phyloP scores from a whole-genome alignment of 2,329 filamentous ascomycete species.

The Xylariaceae sp. region DNA sequence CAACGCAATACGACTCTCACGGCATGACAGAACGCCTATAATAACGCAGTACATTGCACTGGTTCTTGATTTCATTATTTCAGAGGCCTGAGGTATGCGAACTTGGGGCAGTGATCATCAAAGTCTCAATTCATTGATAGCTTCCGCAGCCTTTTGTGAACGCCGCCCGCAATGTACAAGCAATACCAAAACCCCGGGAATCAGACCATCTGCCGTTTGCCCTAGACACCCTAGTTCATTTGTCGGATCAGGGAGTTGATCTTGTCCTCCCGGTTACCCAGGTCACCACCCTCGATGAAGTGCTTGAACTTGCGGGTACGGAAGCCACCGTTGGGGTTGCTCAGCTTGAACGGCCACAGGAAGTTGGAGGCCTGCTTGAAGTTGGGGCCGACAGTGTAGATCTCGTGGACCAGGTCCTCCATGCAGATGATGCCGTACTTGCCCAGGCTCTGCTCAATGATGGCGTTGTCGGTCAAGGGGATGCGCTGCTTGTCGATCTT shows the following conservation, averaged over 20 bases:
- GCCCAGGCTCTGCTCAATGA: constrained; percentile 94
- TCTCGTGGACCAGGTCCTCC: constrained; percentile 99
- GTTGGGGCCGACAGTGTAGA: constrained; percentile 97
- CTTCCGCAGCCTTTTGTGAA: constrained; percentile 26
- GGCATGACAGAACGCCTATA: no score
- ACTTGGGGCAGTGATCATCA: constrained; percentile 25
- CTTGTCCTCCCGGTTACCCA: constrained; percentile 97
- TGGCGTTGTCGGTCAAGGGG: constrained; percentile 92
- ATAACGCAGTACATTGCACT: no score
- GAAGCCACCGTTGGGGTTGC: constrained; percentile 97
- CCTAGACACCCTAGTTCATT: constrained; percentile 72
- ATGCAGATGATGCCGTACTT: constrained; percentile 99
- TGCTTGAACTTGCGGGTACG: constrained; percentile 96
- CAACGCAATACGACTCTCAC: no score
- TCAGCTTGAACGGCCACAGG: constrained; percentile 99
- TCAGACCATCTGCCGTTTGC: constrained; percentile 23
- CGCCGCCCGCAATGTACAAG: constrained; percentile 28
- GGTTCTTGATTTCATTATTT: no score
- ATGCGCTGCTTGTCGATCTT: constrained; percentile 98
- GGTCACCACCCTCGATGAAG: constrained; percentile 96
- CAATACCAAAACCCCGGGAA: constrained; percentile 25
- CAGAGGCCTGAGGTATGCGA: no score
- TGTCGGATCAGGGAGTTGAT: constrained; percentile 94
- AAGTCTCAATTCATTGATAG: constrained; percentile 29
- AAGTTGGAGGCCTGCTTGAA: constrained; percentile 99